A percentile compares a stretch with the other conserved stretches of the same genome.
Evolutionary conservation across 129 eudicot genomes (phyloP).

Genomic region (Glebionis coronaria): DNA sequence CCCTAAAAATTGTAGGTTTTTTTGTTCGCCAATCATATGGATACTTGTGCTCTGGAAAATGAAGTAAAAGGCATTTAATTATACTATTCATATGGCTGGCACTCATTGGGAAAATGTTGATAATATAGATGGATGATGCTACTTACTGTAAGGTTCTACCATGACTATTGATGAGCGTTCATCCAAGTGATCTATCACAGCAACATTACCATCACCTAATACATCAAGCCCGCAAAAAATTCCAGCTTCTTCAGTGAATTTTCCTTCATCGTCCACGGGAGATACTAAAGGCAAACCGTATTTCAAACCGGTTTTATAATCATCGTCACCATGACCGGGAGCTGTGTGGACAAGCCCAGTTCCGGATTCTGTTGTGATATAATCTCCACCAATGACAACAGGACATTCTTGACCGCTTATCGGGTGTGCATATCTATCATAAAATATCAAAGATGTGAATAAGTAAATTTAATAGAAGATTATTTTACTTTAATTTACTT

Average conservation of each 20-base stretch:
- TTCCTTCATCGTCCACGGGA: slow-evolving; percentile 91
- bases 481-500: background rate
- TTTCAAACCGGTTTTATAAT: slow-evolving; percentile 81
- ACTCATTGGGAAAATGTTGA: background rate
- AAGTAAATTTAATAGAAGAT: background rate
- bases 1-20: slow-evolving; percentile 97
- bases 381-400: slow-evolving; percentile 93
- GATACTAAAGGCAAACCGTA: slow-evolving; percentile 75
- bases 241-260: slow-evolving; percentile 88
- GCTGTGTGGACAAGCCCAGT: slow-evolving; percentile 98
- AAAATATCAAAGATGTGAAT: background rate
- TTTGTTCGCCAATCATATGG: slow-evolving; percentile 99
- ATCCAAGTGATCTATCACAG: slow-evolving; percentile 77
- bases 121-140: background rate
- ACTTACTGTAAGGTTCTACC: slow-evolving; percentile 96
- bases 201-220: slow-evolving; percentile 80
- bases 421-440: slow-evolving; percentile 70
- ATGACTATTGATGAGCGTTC: slow-evolving; percentile 53
- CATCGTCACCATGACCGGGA: slow-evolving; percentile 98
- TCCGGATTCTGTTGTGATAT: slow-evolving; percentile 96
- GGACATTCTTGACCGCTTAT: slow-evolving; percentile 80
- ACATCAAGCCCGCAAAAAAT: slow-evolving; percentile 79
- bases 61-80: background rate
- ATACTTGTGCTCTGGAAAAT: slow-evolving; percentile 74
- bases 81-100: background rate